phyloP scores from a whole-genome alignment of 768 basidiomycete genomes.

The Suillus alpinus region DNA sequence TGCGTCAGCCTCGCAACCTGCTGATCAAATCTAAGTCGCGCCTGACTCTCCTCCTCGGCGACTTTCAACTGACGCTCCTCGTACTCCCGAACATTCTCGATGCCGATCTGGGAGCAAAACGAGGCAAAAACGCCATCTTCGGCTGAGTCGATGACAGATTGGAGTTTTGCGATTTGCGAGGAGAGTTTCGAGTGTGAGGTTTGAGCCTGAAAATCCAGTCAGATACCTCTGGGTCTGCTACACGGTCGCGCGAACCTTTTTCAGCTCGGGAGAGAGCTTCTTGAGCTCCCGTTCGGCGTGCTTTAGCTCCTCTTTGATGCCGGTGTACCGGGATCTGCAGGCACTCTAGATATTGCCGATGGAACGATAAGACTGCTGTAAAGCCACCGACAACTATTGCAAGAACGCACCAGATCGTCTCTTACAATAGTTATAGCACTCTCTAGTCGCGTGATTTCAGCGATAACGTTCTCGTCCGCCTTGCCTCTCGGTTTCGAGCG shows the following conservation, averaged over 20 bases:
- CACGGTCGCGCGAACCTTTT: conserved; percentile 48
- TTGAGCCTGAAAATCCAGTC: conserved; percentile 43
- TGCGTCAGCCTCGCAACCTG: conserved; percentile 85
- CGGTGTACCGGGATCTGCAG: conserved; percentile 69
- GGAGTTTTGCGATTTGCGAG: conserved; percentile 52
- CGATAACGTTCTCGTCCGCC: conserved; percentile 74
- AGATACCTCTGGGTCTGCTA: not conserved
- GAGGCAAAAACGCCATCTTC: conserved; percentile 75
- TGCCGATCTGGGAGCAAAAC: conserved; percentile 80
- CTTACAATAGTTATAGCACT: conserved; percentile 68
- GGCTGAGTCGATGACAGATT: conserved; percentile 61
- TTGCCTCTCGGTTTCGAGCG: conserved; percentile 83
- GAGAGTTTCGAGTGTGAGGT: conserved; percentile 50
- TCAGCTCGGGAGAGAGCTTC: conserved; percentile 63
- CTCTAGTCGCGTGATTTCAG: conserved; percentile 78
- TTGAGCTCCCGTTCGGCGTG: conserved; percentile 72
- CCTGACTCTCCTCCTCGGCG: conserved; percentile 85
- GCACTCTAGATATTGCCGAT: conserved; percentile 50
- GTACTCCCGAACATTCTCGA: conserved; percentile 85
- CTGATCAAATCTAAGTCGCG: conserved; percentile 75
- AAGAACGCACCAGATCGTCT: conserved; percentile 74
- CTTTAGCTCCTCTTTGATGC: conserved; percentile 82
- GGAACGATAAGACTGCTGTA: not conserved
- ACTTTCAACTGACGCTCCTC: conserved; percentile 89
- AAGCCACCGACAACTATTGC: not conserved